Percentiles rank a stretch among this genome's conserved stretches.
Evolutionary conservation across 371 early-diverging fungal genomes (phyloP).

Genomic region (Lichtheimia ramosa): DNA sequence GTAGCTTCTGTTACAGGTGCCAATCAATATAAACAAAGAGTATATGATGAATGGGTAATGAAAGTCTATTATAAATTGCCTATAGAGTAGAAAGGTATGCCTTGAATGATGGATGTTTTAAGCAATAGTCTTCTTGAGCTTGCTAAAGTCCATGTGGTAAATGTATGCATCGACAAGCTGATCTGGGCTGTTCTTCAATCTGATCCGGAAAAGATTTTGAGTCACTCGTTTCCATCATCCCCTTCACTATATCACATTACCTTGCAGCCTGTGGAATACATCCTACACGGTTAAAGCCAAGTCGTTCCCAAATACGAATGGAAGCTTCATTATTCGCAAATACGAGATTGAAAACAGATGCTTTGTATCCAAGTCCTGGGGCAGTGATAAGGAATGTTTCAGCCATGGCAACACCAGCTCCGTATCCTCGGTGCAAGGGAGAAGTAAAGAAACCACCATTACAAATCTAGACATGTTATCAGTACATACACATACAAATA

Average conservation of each 20-base stretch:
- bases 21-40: no score
- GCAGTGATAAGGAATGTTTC: conserved; percentile 63
- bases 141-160: conserved; percentile 71
- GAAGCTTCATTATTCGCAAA: conserved; percentile 71
- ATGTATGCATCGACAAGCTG: conserved; percentile 70
- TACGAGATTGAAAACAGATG: conserved; percentile 81
- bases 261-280: conserved; percentile 67
- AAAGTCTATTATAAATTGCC: no score
- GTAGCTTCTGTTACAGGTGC: no score
- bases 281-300: conserved; percentile 71
- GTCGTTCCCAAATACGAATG: conserved; percentile 63
- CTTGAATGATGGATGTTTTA: no score
- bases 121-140: background rate
- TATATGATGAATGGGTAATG: no score
- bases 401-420: conserved; percentile 71
- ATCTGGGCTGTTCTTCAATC: conserved; percentile 49
- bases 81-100: no score
- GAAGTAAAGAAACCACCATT: conserved; percentile 78
- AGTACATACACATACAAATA: background rate
- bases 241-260: conserved; percentile 16
- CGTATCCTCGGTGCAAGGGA: conserved; percentile 48
- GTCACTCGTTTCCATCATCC: background rate
- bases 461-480: conserved; percentile 47
- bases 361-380: conserved; percentile 71
- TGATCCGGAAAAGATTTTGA: background rate